Base-by-base conservation (phyloP, 371 early-diverging fungal species). In the Actinomucor elegans region DNA sequence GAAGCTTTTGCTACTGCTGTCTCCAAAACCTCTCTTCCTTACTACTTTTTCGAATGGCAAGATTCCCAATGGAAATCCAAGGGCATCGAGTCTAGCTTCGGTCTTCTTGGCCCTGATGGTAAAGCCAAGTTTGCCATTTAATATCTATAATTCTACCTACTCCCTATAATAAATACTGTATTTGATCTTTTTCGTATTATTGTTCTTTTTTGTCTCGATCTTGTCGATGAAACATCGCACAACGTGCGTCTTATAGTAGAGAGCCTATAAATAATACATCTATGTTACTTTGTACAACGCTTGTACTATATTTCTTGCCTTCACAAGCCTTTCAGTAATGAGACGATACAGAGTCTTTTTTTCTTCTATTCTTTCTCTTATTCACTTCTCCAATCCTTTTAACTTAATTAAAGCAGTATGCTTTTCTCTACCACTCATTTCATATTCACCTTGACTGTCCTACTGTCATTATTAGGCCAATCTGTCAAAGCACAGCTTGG, bases 21-120 rank as follows among this genome's bases (percentile, higher is more conserved):
- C 9, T 44, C 64, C 11, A 41, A 59, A 31, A 59, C 67, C 10
- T 59, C 70, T 18, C 52, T 86, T 42, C 61, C 77, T 34, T 86
- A 85, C 49, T 76, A 79, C 41, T 85, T 70, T 61, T 87, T 87
- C 61, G 77, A 79, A 56, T 75, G 83, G 36, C 70, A 75, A 33
- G 87, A 87, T 56, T 70, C 81, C 28, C 62, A 63, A 8, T 87
- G 86, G 86, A 86, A 85, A 64, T 34, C 52, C 23, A 58, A 46
- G 21, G 73, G 80, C 23, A 76, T 85, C 21, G 87, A 87, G 51
- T 57, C 73, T 21, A 75, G 84, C 58, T 87, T 80, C 75, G 87
- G 87, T 20, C 32, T 86, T 14, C 32, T 60, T n/a, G 50, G 56
- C 24, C 57, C 54, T 32, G 46, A 57, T 38, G 64, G 64, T 11